Percentiles rank a stretch among this genome's conserved stretches.
Evolutionary conservation across 176 grass and related monocot species (phyloP).

Genomic region (Musa itinerans): DNA sequence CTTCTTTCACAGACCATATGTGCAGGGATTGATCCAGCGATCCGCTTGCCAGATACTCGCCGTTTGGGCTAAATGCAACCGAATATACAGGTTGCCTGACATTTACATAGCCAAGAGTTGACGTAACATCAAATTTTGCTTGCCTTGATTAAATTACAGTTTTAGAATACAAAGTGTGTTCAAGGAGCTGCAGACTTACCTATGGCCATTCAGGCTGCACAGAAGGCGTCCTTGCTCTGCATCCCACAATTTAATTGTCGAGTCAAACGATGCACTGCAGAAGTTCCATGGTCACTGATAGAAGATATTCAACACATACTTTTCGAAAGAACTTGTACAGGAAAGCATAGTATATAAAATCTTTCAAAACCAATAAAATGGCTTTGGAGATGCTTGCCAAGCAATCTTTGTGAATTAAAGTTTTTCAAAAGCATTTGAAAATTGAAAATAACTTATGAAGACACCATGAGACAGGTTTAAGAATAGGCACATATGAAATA

Average conservation of each 20-base stretch:
- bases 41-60: conserved; percentile 88
- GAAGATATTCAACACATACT: too few relatives aligned
- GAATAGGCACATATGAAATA: too few relatives aligned
- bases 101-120: not conserved
- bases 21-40: conserved; percentile 89
- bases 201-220: conserved; percentile 82
- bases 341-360: not conserved
- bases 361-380: too few relatives aligned
- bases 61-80: conserved; percentile 80
- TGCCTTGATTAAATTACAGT: not conserved
- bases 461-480: too few relatives aligned
- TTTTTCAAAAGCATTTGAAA: too few relatives aligned
- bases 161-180: not conserved
- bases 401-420: too few relatives aligned
- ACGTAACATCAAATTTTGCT: not conserved
- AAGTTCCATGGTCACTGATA: not conserved
- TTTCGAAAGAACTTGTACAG: too few relatives aligned
- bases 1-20: conserved; percentile 98
- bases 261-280: conserved; percentile 84
- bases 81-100: conserved; percentile 88
- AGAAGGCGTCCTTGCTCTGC: conserved; percentile 68
- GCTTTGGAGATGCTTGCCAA: too few relatives aligned
- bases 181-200: not conserved
- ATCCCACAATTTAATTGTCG: conserved; percentile 91
- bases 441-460: too few relatives aligned